Conservation (phyloP, 768 basidiomycete species). For the Auriscalpium microsporum region DNA sequence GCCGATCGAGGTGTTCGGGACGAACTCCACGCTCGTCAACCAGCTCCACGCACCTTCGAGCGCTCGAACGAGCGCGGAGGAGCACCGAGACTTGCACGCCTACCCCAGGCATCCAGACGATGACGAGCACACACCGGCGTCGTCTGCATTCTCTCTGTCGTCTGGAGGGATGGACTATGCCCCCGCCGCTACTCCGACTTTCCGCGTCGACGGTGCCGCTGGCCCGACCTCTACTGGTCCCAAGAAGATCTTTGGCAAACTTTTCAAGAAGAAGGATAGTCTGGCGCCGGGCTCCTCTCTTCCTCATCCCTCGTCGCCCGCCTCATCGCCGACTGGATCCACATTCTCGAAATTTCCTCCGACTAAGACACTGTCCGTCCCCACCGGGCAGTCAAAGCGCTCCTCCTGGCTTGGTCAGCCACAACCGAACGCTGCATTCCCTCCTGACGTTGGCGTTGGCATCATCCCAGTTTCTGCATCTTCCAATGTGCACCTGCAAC, state of each 20-base stretch:
- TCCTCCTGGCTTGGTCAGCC: conserved; percentile 10
- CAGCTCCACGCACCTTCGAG: conserved; percentile 10
- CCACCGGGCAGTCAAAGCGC: conserved; percentile 12
- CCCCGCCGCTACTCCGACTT: conserved; percentile 16
- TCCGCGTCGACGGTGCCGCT: conserved; percentile 18
- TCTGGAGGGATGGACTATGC: conserved; percentile 3
- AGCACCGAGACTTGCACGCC: not conserved
- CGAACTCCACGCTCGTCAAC: conserved; percentile 12
- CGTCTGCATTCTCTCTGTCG: conserved; percentile 13
- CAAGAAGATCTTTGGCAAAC: conserved; percentile 55
- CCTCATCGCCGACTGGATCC: not conserved
- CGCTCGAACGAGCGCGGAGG: conserved; percentile 25
- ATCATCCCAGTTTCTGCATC: not conserved
- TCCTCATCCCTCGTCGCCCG: conserved; percentile 5
- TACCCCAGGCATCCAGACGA: conserved; percentile 2
- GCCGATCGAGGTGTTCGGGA: conserved; percentile 65
- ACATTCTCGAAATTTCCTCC: not conserved
- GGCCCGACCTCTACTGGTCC: conserved; percentile 31
- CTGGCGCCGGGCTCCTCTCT: conserved; percentile 14
- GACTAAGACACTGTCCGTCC: not conserved
- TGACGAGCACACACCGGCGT: conserved; percentile 8
- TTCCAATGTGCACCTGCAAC: conserved; percentile 23
- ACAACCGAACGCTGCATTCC: conserved; percentile 2
- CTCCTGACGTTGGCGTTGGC: conserved; percentile 2
- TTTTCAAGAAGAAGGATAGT: conserved; percentile 54